Conservation (phyloP, 331 rosid species). For the Spiraea crenata region DNA sequence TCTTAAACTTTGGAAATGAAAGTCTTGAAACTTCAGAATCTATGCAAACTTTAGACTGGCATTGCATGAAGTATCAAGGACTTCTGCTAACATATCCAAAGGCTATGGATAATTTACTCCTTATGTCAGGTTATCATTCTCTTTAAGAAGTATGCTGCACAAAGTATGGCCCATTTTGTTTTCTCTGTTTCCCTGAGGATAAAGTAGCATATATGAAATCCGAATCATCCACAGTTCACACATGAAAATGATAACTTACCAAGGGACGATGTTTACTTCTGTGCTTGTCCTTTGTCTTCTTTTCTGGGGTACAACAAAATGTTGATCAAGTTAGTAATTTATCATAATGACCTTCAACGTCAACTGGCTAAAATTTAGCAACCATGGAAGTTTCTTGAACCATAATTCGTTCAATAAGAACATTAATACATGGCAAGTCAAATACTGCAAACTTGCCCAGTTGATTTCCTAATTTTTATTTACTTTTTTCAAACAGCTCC, state of each 20-base stretch:
- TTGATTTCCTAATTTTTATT: not conserved
- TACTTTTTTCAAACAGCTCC: not conserved
- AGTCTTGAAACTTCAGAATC: not conserved
- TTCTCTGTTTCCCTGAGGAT: not conserved
- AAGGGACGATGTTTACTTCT: constrained; percentile 41
- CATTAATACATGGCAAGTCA: not conserved
- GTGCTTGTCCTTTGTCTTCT: constrained; percentile 67
- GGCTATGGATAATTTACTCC: not conserved
- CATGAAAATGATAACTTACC: constrained; percentile 44
- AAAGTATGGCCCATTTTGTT: not conserved
- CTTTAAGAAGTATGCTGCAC: not conserved
- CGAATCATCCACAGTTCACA: not conserved
- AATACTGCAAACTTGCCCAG: not conserved
- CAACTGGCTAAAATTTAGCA: constrained; percentile 1
- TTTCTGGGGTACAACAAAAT: constrained; percentile 48
- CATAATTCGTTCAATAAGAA: not conserved
- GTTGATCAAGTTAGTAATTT: constrained; percentile 14
- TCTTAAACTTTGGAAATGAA: not conserved
- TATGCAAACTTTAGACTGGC: not conserved
- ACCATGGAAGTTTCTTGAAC: not conserved
- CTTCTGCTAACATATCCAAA: not conserved
- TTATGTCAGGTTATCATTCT: not conserved
- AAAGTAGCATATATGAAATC: not conserved
- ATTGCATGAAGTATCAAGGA: not conserved
- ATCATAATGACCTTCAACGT: constrained; percentile 13